These are phyloP conservation scores for Trametes elegans DNA, from an alignment of 768 basidiomycete genomes.

Conservation along the genomic window DNA sequence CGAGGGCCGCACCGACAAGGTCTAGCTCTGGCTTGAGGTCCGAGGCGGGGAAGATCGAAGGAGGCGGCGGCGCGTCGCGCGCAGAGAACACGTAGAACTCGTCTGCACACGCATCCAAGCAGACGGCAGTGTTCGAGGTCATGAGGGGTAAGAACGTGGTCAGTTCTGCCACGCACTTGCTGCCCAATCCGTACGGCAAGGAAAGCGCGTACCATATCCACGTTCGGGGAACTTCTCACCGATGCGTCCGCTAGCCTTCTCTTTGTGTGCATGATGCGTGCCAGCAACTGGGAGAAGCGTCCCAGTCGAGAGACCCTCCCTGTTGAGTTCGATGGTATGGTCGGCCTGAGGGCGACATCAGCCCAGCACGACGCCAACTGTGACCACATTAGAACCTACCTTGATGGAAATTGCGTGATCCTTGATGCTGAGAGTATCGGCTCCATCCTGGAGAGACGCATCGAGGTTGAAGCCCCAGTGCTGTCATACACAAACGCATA, in stretches of 20 bases:
- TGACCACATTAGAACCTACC: constrained; percentile 21
- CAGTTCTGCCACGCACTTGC: too few species aligned
- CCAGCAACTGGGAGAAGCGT: constrained; percentile 45
- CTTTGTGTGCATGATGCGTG: constrained; percentile 42
- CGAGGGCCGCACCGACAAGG: constrained; percentile 43
- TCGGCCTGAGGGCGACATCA: constrained; percentile 40
- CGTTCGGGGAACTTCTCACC: constrained; percentile 53
- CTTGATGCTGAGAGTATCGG: constrained; percentile 47
- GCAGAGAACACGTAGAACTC: constrained; percentile 57
- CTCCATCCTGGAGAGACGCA: constrained; percentile 51
- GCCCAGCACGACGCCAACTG: not conserved
- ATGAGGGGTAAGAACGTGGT: too few species aligned
- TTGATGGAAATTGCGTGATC: constrained; percentile 45
- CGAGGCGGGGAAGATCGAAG: constrained; percentile 46
- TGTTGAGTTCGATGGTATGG: constrained; percentile 51
- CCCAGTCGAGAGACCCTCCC: constrained; percentile 51
- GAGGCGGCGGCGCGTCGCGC: constrained; percentile 36
- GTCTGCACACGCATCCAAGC: constrained; percentile 37
- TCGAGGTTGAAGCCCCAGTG: constrained; percentile 86
- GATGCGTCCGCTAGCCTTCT: constrained; percentile 35
- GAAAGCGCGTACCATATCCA: constrained; percentile 55
- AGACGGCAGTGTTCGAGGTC: too few species aligned
- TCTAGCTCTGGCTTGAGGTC: constrained; percentile 44
- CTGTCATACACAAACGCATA: constrained; percentile 32
- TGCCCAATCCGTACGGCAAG: too few species aligned